Percentiles rank a stretch among this genome's conserved stretches.
These are phyloP conservation scores for Acmispon strigosus DNA, from an alignment of 306 rosid species.

Conservation along the genomic window DNA sequence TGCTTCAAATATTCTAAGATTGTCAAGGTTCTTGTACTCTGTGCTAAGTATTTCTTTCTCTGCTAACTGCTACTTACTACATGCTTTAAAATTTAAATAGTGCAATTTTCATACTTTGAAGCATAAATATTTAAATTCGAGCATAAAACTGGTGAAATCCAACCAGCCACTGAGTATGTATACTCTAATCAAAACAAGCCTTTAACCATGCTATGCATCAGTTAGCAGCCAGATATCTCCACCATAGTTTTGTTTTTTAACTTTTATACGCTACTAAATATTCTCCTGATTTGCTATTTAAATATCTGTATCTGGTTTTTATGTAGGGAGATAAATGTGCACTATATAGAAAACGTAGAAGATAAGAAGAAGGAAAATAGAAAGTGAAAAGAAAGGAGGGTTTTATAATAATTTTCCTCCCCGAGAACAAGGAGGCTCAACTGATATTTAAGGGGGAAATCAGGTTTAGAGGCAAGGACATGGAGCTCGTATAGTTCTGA, in stretches of 20 bases:
- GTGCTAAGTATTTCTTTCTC: not conserved
- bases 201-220: not conserved
- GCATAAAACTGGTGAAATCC: not conserved
- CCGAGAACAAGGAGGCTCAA: not conserved
- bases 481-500: too few relatives aligned
- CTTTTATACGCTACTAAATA: not conserved
- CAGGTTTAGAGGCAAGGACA: not conserved
- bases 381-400: not conserved
- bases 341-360: not conserved
- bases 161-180: not conserved
- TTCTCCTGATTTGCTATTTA: not conserved
- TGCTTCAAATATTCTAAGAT: not conserved
- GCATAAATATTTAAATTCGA: not conserved
- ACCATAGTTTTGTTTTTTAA: not conserved
- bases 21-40: not conserved
- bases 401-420: not conserved
- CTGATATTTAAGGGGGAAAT: not conserved
- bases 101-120: slow-evolving; percentile 1
- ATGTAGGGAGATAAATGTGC: not conserved
- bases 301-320: not conserved
- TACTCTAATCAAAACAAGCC: not conserved
- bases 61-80: not conserved
- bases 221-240: not conserved
- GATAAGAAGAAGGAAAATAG: not conserved
- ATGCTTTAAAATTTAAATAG: not conserved